phyloP scores from a whole-genome alignment of 176 grass and related monocot genomes.

The Eleusine coracana region DNA sequence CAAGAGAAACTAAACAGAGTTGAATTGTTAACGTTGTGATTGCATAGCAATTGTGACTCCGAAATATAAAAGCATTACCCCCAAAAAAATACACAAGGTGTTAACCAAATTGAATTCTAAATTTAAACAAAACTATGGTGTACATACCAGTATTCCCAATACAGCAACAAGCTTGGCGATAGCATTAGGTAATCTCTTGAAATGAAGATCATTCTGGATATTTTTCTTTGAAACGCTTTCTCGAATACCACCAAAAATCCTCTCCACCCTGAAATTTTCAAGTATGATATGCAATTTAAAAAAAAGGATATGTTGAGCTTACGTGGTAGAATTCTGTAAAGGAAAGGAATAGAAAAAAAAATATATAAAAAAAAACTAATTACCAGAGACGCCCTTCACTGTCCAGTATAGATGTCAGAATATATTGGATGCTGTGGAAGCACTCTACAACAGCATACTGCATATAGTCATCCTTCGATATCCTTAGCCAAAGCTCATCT shows the following conservation, averaged over 20 bases:
- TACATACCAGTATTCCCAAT: slow-evolving; percentile 76
- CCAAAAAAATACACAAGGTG: not conserved
- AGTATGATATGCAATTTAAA: slow-evolving; percentile 2
- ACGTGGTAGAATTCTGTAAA: slow-evolving; percentile 13
- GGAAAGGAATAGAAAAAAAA: not conserved
- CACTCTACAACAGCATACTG: slow-evolving; percentile 84
- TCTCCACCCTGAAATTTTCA: slow-evolving; percentile 74
- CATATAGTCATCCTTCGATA: slow-evolving; percentile 90
- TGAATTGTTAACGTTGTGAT: not conserved
- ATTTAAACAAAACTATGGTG: slow-evolving; percentile 16
- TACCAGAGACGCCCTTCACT: slow-evolving; percentile 79
- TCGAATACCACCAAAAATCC: slow-evolving; percentile 53
- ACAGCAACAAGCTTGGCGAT: slow-evolving; percentile 83
- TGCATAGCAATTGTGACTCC: not conserved
- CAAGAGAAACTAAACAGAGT: not conserved
- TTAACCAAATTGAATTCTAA: slow-evolving; percentile 5
- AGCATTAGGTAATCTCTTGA: slow-evolving; percentile 63
- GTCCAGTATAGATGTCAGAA: slow-evolving; percentile 75
- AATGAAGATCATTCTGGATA: slow-evolving; percentile 48
- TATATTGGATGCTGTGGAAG: slow-evolving; percentile 61
- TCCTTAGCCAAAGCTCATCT: slow-evolving; percentile 82
- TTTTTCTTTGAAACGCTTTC: slow-evolving; percentile 59
- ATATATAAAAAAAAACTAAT: not conserved
- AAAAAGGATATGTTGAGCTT: slow-evolving; percentile 4
- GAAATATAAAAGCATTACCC: not conserved